phyloP scores from a whole-genome alignment of 176 grass and related monocot genomes.

The Oryza longistaminata region DNA sequence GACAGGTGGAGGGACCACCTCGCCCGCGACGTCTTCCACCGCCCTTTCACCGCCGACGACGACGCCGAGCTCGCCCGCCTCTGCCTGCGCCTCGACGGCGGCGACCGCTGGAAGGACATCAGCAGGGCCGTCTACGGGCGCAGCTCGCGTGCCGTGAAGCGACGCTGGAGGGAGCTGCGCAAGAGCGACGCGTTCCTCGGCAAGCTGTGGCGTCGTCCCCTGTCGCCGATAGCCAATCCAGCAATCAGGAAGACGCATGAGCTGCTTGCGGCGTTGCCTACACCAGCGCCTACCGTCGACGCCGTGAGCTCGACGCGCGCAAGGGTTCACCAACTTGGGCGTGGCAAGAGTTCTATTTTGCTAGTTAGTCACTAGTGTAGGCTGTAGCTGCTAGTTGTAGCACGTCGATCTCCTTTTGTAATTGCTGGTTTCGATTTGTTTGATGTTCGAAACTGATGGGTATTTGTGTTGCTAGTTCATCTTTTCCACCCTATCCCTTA shows the following conservation, averaged over 20 bases:
- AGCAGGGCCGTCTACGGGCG: background rate
- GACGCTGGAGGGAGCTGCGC: background rate
- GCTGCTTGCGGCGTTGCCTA: too few species aligned
- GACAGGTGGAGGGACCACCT: slow-evolving; percentile 17
- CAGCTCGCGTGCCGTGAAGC: background rate
- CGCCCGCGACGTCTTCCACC: slow-evolving; percentile 19
- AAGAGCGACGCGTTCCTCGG: background rate
- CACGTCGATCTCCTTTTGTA: background rate
- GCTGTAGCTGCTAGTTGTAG: too few species aligned
- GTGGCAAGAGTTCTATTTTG: too few species aligned
- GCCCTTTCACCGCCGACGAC: slow-evolving; percentile 6
- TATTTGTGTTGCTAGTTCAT: too few species aligned
- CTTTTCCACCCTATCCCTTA: too few species aligned
- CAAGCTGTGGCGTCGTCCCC: background rate
- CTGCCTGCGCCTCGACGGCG: background rate
- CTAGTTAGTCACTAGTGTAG: too few species aligned
- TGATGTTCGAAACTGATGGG: background rate
- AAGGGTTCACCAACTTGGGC: too few species aligned
- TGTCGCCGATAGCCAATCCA: background rate
- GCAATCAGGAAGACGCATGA: too few species aligned
- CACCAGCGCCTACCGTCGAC: too few species aligned
- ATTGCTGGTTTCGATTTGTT: background rate
- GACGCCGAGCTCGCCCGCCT: background rate
- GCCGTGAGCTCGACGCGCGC: too few species aligned
- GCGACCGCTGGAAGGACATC: background rate